Evolutionary conservation across 352 stramenopile species (phyloP).

Genomic region (Phytophthora macrochlamydospora): DNA sequence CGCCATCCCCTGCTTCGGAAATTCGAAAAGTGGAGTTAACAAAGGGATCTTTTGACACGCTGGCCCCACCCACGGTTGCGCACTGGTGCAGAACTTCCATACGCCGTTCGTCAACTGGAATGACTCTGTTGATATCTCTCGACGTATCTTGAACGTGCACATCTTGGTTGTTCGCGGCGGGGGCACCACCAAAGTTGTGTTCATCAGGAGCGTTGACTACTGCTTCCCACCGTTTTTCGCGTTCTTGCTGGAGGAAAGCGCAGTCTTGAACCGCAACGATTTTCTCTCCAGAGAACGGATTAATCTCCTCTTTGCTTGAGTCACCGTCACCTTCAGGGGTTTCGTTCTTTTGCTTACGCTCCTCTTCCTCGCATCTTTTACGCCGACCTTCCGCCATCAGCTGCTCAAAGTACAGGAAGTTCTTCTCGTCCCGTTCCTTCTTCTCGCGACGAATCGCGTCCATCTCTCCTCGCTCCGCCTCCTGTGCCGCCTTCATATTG

Average conservation of each 20-base stretch:
- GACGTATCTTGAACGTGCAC: background rate
- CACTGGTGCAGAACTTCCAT: constrained; percentile 78
- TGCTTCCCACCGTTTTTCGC: constrained; percentile 66
- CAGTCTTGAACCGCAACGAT: constrained; percentile 71
- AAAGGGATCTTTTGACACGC: constrained; percentile 48
- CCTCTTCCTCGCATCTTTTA: constrained; percentile 63
- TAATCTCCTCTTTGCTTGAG: constrained; percentile 46
- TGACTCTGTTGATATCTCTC: constrained; percentile 15
- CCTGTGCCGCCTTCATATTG: constrained; percentile 83
- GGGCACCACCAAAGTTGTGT: background rate
- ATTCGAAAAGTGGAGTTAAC: constrained; percentile 52
- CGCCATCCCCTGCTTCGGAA: constrained; percentile 15
- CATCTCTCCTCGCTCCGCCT: constrained; percentile 88
- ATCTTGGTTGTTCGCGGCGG: constrained; percentile 34
- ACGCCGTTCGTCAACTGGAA: constrained; percentile 55
- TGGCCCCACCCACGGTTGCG: constrained; percentile 56
- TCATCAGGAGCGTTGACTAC: constrained; percentile 54
- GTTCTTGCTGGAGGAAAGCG: constrained; percentile 59
- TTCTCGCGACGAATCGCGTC: constrained; percentile 85
- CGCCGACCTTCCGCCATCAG: constrained; percentile 81
- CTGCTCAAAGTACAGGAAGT: constrained; percentile 88
- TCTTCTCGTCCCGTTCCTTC: constrained; percentile 82
- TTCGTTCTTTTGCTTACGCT: constrained; percentile 25
- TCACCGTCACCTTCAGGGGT: constrained; percentile 16
- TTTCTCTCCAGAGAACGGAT: constrained; percentile 72